Evolutionary conservation across 2,329 filamentous ascomycete species (phyloP), one percentile per base, ranked within the genome.

Genomic region (Pestalotiopsis fici): DNA sequence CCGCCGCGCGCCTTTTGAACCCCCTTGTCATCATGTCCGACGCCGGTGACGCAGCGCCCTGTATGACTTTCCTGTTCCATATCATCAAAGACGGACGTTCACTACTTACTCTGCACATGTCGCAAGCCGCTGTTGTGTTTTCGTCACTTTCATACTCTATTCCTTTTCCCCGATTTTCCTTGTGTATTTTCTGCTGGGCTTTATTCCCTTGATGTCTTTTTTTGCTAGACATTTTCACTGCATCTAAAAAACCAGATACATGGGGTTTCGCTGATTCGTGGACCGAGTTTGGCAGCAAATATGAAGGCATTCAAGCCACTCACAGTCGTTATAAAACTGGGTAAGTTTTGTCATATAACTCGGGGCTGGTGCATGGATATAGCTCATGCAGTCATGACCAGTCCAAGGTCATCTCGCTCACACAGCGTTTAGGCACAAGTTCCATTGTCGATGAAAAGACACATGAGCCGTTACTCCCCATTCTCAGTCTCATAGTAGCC

Each of bases 361-460:
- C 21, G 55, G 23, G 12, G 21, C 12, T 7, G 13, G 23, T 57
- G 55, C 55, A 23, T 31, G 27, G 27, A 23, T 15, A 54, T 11
- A 35, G 11, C 11, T 11, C 43, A 18, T 9, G 18, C 5, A 50
- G n/a, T 9, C 3, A 2, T 23, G 12, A 9, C 25, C 21, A n/a
- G 15, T 21, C 5, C 12, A 23, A 13, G 21, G 21, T n/a, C 28
- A 35, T 23, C 43, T 60, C 27, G 64, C 54, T 64, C 18, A 69
- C 35, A 66, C 64, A 9, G 65, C 56, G 3, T 68, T 69, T 73
- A 99, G 96, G 96, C 74, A 98, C 96, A 59, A 98, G 94, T 80
- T 98, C 96, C n/a, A 98, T 99, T 73, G 95, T 99, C 71, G 94
- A 98, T 81, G 96, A 99, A 79, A 92, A 91, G 77, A 97, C 93